These are phyloP conservation scores for Apium graveolens DNA, from an alignment of 129 eudicot genomes.

Conservation along the genomic window DNA sequence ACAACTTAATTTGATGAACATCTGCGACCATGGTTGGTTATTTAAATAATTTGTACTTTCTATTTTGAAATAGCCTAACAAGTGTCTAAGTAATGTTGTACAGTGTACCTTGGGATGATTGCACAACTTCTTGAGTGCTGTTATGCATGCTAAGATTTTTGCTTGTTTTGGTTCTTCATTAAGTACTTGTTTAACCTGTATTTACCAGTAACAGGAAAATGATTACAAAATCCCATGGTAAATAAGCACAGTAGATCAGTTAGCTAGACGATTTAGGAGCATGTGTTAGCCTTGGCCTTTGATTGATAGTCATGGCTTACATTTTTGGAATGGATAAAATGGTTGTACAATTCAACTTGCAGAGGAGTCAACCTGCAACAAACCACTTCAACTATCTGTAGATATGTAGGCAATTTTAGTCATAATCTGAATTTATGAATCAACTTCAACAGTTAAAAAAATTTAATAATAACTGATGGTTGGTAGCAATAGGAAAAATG, in stretches of 20 bases:
- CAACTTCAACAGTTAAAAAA: slow-evolving; percentile 1
- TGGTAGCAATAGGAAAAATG: neutral
- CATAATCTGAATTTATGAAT: neutral
- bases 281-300: neutral
- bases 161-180: slow-evolving; percentile 68
- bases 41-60: neutral
- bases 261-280: slow-evolving; percentile 3
- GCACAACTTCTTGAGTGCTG: slow-evolving; percentile 96
- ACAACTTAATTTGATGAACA: neutral
- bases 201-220: slow-evolving; percentile 6
- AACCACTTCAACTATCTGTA: slow-evolving; percentile 92
- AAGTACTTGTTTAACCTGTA: slow-evolving; percentile 77
- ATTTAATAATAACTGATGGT: neutral
- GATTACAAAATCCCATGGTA: slow-evolving; percentile 7
- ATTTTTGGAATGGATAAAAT: slow-evolving; percentile 91
- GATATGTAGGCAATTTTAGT: neutral
- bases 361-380: slow-evolving; percentile 94
- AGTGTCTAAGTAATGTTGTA: slow-evolving; percentile 16
- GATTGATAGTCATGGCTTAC: slow-evolving; percentile 26
- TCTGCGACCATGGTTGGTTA: neutral
- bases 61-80: neutral
- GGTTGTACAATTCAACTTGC: slow-evolving; percentile 72
- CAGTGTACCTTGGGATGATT: slow-evolving; percentile 95
- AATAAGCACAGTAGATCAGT: slow-evolving; percentile 11
- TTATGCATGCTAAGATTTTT: slow-evolving; percentile 83